Conservation (phyloP, 1,139 yeast species). For the Saccharomyces hybrid region DNA sequence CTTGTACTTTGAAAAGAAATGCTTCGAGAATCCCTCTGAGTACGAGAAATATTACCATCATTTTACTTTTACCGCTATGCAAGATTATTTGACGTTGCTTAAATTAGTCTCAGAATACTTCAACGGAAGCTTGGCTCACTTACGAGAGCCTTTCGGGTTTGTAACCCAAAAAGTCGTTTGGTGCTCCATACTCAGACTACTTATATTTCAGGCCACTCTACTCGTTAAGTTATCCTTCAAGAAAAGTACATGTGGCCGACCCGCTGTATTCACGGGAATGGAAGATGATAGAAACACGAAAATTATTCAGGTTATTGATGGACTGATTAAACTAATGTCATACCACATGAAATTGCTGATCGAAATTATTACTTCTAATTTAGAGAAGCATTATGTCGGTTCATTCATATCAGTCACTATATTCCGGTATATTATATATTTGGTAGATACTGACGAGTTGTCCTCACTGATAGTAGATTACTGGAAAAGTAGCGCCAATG, state of each 20-base stretch:
- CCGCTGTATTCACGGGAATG: neutral
- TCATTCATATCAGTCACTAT: neutral
- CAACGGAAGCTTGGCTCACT: neutral
- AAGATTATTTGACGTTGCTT: neutral
- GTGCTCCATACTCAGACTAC: neutral
- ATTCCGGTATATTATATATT: neutral
- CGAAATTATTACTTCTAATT: neutral
- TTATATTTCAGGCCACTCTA: neutral
- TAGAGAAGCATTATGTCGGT: neutral
- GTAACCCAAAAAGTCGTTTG: neutral
- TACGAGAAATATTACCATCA: constrained; percentile 10
- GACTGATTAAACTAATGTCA: neutral
- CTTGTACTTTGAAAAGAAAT: constrained; percentile 13
- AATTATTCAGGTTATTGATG: neutral
- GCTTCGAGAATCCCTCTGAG: constrained; percentile 4
- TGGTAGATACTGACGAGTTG: neutral
- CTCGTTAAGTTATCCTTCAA: neutral
- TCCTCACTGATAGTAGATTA: neutral
- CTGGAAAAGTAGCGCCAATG: neutral
- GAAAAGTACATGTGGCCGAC: neutral
- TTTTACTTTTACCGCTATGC: constrained; percentile 8
- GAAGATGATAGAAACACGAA: neutral
- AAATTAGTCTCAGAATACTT: neutral
- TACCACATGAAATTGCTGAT: neutral
- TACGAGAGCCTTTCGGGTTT: neutral